Evolutionary conservation across 495 filamentous ascomycete genomes (phyloP).

Genomic region (Pyrenula aspistea): DNA sequence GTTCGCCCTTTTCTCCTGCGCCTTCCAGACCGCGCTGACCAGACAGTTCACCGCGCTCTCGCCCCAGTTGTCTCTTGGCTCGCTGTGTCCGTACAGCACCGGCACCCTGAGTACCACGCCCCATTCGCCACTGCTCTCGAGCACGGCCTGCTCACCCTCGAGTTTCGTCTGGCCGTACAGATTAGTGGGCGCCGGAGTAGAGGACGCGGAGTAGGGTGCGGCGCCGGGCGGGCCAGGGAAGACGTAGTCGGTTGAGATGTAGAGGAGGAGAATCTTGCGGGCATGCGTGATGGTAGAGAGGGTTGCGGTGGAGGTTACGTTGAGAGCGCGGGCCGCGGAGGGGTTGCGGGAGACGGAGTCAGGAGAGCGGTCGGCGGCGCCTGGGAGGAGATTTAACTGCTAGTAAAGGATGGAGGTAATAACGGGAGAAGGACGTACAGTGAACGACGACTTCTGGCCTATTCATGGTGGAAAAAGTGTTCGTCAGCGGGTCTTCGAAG

Average conservation of each 20-base stretch:
- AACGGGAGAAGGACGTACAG: conserved; percentile 39
- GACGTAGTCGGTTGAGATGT: conserved; percentile 94
- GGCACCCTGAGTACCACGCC: conserved; percentile 76
- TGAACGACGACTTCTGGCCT: conserved; percentile 79
- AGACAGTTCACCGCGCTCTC: conserved; percentile 81
- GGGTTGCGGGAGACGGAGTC: conserved; percentile 76
- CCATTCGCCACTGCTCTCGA: conserved; percentile 44
- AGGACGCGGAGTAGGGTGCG: conserved; percentile 66
- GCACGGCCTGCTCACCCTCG: conserved; percentile 66
- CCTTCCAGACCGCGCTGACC: conserved; percentile 59
- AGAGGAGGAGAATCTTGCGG: conserved; percentile 61
- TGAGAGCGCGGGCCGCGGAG: conserved; percentile 59
- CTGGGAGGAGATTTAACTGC: conserved; percentile 20
- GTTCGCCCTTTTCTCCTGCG: conserved; percentile 42
- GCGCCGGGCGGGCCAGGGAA: conserved; percentile 74
- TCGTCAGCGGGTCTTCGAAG: conserved; percentile 7
- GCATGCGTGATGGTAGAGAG: conserved; percentile 56
- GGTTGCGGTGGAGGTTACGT: conserved; percentile 54
- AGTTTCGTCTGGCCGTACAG: conserved; percentile 82
- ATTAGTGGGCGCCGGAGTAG: conserved; percentile 60
- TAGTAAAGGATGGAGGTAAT: background rate
- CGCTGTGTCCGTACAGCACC: conserved; percentile 65
- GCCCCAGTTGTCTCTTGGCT: conserved; percentile 34
- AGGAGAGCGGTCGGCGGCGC: conserved; percentile 84
- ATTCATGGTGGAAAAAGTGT: conserved; percentile 1